Percentiles rank a stretch among this genome's conserved stretches.
These are phyloP conservation scores for Zygosaccharomyces sapae DNA, from an alignment of 1,139 yeast species.

Conservation along the genomic window DNA sequence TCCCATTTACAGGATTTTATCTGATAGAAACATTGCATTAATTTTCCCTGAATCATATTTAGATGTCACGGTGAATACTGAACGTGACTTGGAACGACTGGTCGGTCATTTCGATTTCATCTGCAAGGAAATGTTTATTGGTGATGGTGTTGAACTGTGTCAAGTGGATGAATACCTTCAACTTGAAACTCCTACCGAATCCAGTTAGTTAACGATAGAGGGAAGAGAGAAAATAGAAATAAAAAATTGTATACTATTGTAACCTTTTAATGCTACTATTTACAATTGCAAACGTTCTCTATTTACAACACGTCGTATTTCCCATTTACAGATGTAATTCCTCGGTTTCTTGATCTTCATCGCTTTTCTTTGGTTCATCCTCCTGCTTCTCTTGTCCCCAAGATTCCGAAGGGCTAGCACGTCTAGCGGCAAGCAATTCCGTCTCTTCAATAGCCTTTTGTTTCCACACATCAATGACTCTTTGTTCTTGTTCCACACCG, in stretches of 20 bases:
- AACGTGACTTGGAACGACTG: conserved; percentile 29
- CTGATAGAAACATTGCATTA: conserved; percentile 44
- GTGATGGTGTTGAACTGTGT: conserved; percentile 31
- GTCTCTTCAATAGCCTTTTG: conserved; percentile 61
- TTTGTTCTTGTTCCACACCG: conserved; percentile 71
- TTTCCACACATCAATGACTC: conserved; percentile 68
- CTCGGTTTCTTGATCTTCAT: conserved; percentile 11
- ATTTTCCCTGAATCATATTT: conserved; percentile 40
- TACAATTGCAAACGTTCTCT: conserved; percentile 10
- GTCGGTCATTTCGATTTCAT: conserved; percentile 24
- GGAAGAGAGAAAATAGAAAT: not conserved
- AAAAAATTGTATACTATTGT: not conserved
- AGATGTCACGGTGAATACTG: conserved; percentile 27
- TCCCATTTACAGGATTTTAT: conserved; percentile 36
- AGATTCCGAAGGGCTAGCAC: conserved; percentile 43
- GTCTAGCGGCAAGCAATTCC: conserved; percentile 43
- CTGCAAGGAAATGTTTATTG: conserved; percentile 28
- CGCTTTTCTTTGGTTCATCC: conserved; percentile 8
- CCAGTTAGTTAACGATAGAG: not conserved
- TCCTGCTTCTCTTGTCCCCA: conserved; percentile 29
- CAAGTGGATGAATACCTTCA: conserved; percentile 19
- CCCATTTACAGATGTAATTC: conserved; percentile 11
- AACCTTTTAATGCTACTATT: conserved; percentile 8
- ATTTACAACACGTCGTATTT: conserved; percentile 8
- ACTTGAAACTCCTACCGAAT: not conserved